Evolutionary conservation across 768 basidiomycete genomes (phyloP).

Genomic region (Sutorius australiensis): DNA sequence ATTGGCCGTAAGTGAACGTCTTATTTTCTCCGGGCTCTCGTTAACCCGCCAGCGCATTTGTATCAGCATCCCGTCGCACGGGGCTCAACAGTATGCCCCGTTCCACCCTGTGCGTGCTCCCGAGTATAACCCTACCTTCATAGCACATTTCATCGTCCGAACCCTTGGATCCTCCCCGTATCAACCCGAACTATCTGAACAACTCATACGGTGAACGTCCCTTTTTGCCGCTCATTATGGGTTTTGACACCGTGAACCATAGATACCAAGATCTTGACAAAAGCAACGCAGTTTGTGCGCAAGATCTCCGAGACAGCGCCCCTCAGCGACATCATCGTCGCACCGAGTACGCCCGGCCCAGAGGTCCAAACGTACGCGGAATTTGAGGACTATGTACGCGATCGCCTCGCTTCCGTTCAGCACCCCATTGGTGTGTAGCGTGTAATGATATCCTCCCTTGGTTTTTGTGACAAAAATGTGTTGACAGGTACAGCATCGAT

Average conservation of each 20-base stretch:
- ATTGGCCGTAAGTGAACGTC: conserved; percentile 7
- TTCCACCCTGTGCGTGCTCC: neutral
- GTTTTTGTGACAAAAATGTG: neutral
- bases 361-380: conserved; percentile 17
- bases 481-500: conserved; percentile 15
- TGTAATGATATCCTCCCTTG: neutral
- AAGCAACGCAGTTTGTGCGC: conserved; percentile 11
- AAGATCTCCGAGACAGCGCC: conserved; percentile 15
- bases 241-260: neutral
- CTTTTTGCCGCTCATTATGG: neutral
- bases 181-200: conserved; percentile 13
- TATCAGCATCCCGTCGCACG: conserved; percentile 17
- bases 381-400: conserved; percentile 12
- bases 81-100: conserved; percentile 11
- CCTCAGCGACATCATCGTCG: conserved; percentile 14
- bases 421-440: conserved; percentile 14
- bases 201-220: conserved; percentile 8
- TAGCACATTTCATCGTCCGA: conserved; percentile 17
- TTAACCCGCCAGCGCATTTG: neutral
- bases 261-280: conserved; percentile 18
- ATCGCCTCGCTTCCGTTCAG: neutral
- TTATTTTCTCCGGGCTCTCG: neutral
- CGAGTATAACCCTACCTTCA: neutral
- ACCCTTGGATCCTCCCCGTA: conserved; percentile 10
- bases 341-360: conserved; percentile 18